Evolutionary conservation across 1,284 basidiomycete genomes (phyloP), one percentile per base, ranked within the genome.

Genomic region (Irpex sp.): DNA sequence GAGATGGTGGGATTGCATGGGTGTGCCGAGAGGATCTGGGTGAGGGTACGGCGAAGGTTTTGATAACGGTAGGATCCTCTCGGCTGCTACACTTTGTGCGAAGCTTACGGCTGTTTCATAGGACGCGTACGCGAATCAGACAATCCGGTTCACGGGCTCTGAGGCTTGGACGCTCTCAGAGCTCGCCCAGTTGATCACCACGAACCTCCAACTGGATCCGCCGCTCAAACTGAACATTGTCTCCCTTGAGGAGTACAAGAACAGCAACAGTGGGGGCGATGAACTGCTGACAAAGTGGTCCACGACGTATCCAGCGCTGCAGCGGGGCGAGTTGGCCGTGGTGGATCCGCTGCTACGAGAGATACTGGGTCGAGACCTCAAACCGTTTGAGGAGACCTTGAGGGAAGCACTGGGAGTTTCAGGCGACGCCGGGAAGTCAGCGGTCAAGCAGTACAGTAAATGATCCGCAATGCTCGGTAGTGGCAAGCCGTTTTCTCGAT

Each of bases 1-100:
- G 69, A 31, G 74, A 76, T 56, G 75, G 75, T 5, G 68, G 63
- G 49, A 70, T 76, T 57, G 73, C 74, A 1, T 76, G 74, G 74
- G 74, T 69, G 19, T 68, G 67, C 51, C 62, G 73, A 54, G 71
- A 71, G 55, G 75, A 75, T 55, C 68, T 76, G 2, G 75, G 74
- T 1, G 75, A 75, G 61, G 75, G 70, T 0, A 76, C 74, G 3
- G 74, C 74, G 58, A 70, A 66, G 61, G 68, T 76, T 21, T 70
- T 76, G 64, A 68, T 68, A 1, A 63, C 66, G 39, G 61, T 62
- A 49, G 19, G 19, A 51, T 51, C 9, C 19, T 9, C 50, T n/a
- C 50, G 7, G 9, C 15, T 13, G 19, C 15, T 51, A 11, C 9
- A n/a, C 9, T n/a, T 46, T 46, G 50, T n/a, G 11, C 11, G 15